Evolutionary conservation across 1,284 basidiomycete species (phyloP).

Genomic region (Cutaneotrichosporon sp.): DNA sequence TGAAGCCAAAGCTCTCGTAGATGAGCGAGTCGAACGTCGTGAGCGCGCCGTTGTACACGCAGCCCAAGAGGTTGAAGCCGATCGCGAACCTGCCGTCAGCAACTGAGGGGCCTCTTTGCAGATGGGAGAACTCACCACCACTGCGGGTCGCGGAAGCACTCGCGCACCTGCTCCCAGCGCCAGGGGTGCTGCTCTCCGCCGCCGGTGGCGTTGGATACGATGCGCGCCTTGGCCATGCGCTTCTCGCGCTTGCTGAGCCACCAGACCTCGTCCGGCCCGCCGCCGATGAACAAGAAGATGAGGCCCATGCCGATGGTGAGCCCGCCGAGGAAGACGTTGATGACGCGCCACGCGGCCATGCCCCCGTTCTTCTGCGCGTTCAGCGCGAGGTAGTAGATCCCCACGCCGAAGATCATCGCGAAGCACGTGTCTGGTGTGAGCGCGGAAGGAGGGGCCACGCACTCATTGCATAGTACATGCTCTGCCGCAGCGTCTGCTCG

Average conservation of each 20-base stretch:
- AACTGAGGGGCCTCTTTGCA: too few species aligned
- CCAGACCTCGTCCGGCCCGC: slow-evolving; percentile 34
- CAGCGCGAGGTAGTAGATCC: slow-evolving; percentile 34
- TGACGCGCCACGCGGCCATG: slow-evolving; percentile 37
- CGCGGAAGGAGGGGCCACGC: slow-evolving; percentile 9
- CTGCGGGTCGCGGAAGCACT: slow-evolving; percentile 31
- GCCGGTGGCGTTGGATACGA: slow-evolving; percentile 23
- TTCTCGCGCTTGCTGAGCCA: slow-evolving; percentile 36
- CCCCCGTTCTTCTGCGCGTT: slow-evolving; percentile 25
- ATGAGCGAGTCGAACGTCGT: slow-evolving; percentile 31
- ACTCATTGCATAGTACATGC: slow-evolving; percentile 36
- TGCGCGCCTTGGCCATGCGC: slow-evolving; percentile 35
- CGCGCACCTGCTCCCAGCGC: slow-evolving; percentile 29
- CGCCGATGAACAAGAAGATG: slow-evolving; percentile 31
- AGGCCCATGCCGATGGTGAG: slow-evolving; percentile 31
- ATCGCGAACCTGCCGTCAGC: too few species aligned
- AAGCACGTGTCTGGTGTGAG: slow-evolving; percentile 29
- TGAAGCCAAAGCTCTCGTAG: slow-evolving; percentile 29
- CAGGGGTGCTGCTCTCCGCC: slow-evolving; percentile 28
- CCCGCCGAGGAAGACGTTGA: slow-evolving; percentile 40
- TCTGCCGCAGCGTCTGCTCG: slow-evolving; percentile 23
- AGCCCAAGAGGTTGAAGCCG: slow-evolving; percentile 14
- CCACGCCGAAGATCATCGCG: slow-evolving; percentile 26
- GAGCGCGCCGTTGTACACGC: slow-evolving; percentile 29
- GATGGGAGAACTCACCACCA: slow-evolving; percentile 30